phyloP scores from a whole-genome alignment of 306 rosid genomes.

The Ammopiptanthus mongolicus region DNA sequence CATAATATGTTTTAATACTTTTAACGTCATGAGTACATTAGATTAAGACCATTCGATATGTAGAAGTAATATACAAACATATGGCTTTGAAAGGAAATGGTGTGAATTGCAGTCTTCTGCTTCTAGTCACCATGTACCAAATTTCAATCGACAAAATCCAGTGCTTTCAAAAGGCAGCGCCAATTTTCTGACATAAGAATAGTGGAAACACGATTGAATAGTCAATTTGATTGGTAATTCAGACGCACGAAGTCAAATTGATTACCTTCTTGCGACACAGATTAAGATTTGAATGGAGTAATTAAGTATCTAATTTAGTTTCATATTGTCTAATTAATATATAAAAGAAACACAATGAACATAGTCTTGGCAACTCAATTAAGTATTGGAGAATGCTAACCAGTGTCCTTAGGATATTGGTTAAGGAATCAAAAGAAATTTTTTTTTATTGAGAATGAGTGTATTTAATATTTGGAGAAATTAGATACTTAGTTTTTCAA shows the following conservation, averaged over 20 bases:
- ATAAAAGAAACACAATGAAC: neutral
- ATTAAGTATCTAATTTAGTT: neutral
- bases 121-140: neutral
- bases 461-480: too few relatives aligned
- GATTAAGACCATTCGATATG: neutral
- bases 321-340: neutral
- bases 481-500: too few relatives aligned
- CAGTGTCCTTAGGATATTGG: too few relatives aligned
- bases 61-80: neutral
- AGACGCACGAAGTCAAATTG: conserved; percentile 14
- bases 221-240: conserved; percentile 9
- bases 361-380: neutral
- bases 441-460: too few relatives aligned
- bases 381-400: too few relatives aligned
- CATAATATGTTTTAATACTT: neutral
- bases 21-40: neutral
- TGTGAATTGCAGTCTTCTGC: neutral
- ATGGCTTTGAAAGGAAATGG: neutral
- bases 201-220: neutral
- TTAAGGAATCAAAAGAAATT: too few relatives aligned
- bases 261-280: neutral
- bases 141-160: conserved; percentile 6
- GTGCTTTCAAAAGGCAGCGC: neutral
- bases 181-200: neutral
- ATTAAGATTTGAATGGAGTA: neutral